Base-by-base conservation (phyloP, 306 rosid species). In the Leucaena leucocephala region DNA sequence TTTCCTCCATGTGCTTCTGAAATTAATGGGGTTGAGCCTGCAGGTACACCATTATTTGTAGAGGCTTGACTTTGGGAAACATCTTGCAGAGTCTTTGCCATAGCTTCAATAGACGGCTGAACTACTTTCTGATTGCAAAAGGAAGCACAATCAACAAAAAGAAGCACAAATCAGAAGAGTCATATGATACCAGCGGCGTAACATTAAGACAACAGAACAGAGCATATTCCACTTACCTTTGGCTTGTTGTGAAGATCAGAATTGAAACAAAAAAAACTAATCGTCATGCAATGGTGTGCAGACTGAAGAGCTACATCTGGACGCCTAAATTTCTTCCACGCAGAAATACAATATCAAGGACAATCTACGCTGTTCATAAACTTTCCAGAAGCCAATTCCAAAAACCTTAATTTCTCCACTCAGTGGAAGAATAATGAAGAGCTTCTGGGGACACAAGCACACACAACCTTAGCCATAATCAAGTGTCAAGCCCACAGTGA, bases 381-480 rank as follows among this genome's bases (percentile, higher is more conserved):
- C 58, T 64, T 84, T 69, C 82, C 87, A 85, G 84, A 88, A 82
- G 85, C 89, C 50, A 70, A 77, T 80, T 72, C 49, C 75, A 70
- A 82, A 68, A 58, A 49, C 55, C 49, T 64, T 71, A 77, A 52
- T 77, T 54, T 79, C 68, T 76, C 39, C 66, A 74, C 61, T 42
- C 81, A 12, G 45, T 9, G 11, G 65, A 35, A 78, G 76, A 73
- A 55, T 58, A 83, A 43, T 8, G 80, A 59, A 87, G 80, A 81
- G 82, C 89, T 86, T 88, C 90, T 66, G 57, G 77, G 68, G 63
- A 69, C 49, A 81, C 55, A 85, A 74, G 74, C 79, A 72, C 36
- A 17, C 72, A 55, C 59, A 81, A 55, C 83, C 87, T 95, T 95
- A 95, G 94, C 99, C 99, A 84, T 95, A 95, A 91, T 95, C 99